phyloP scores from a whole-genome alignment of 352 stramenopile species.

The Blastocystis sp. region DNA sequence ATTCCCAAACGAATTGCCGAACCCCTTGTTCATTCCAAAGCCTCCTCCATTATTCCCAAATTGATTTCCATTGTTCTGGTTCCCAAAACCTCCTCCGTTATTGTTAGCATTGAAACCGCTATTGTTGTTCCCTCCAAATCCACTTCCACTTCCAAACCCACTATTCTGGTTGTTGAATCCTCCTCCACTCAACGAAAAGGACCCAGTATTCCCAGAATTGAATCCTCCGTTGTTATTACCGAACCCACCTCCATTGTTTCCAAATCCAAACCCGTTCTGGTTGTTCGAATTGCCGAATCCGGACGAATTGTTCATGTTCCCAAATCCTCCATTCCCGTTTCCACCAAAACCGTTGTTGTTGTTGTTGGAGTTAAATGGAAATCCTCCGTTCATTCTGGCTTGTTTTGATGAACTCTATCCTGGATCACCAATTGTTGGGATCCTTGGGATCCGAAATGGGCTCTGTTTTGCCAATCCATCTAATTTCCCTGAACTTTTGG shows the following conservation, averaged over 20 bases:
- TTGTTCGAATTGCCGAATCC: too few relatives aligned
- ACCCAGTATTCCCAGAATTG: conserved; percentile 1
- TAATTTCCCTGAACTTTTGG: too few relatives aligned
- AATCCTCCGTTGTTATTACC: background rate
- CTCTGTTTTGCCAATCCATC: too few relatives aligned
- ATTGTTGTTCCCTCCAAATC: background rate
- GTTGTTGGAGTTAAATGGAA: too few relatives aligned
- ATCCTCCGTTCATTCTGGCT: too few relatives aligned
- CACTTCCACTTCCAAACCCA: background rate
- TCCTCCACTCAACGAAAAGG: too few relatives aligned
- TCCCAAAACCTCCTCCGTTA: conserved; percentile 22
- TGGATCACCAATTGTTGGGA: too few relatives aligned
- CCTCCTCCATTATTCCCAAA: background rate
- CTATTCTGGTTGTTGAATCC: background rate
- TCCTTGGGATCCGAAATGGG: too few relatives aligned
- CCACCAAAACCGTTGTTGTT: background rate
- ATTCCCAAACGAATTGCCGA: too few relatives aligned
- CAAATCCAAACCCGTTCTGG: background rate
- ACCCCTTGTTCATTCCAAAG: background rate
- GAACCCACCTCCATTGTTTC: background rate
- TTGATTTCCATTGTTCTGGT: background rate
- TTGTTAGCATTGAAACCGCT: background rate
- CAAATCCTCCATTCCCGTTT: background rate
- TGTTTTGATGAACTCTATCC: too few relatives aligned
- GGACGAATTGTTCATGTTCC: background rate